Evolutionary conservation across 257 asterid species (phyloP).

Genomic region (Buddleja alternifolia): DNA sequence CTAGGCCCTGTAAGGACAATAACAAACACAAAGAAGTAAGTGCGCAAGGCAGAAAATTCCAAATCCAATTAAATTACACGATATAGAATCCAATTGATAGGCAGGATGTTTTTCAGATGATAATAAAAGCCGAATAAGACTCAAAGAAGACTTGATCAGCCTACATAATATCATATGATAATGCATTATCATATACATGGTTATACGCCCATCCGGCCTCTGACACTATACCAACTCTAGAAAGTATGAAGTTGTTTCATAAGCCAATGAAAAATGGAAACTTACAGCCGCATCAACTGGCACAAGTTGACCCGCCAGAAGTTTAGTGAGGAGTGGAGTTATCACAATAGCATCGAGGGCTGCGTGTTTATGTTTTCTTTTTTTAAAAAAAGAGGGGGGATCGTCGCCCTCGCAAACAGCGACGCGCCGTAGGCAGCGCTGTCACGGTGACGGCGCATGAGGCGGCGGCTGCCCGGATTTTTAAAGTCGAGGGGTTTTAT

Average conservation of each 20-base stretch:
- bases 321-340: slow-evolving; percentile 95
- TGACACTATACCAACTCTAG: slow-evolving; percentile 16
- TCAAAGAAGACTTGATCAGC: neutral
- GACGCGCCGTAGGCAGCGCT: too few species aligned
- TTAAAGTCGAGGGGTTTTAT: too few species aligned
- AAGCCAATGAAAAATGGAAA: slow-evolving; percentile 20
- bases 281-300: slow-evolving; percentile 99
- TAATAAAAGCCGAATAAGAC: neutral
- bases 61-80: neutral
- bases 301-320: slow-evolving; percentile 96
- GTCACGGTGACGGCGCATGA: too few species aligned
- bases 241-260: slow-evolving; percentile 13
- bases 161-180: neutral
- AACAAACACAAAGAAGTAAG: slow-evolving; percentile 23
- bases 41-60: neutral
- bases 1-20: slow-evolving; percentile 73
- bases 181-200: neutral
- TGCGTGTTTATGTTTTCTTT: too few species aligned
- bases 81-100: neutral
- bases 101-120: neutral
- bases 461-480: too few species aligned
- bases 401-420: too few species aligned
- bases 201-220: neutral
- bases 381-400: too few species aligned
- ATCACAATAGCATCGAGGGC: slow-evolving; percentile 93